Percentiles rank a stretch among this genome's conserved stretches.
phyloP scores from a whole-genome alignment of 192 early-diverging fungal species.

The Backusella macrospora region DNA sequence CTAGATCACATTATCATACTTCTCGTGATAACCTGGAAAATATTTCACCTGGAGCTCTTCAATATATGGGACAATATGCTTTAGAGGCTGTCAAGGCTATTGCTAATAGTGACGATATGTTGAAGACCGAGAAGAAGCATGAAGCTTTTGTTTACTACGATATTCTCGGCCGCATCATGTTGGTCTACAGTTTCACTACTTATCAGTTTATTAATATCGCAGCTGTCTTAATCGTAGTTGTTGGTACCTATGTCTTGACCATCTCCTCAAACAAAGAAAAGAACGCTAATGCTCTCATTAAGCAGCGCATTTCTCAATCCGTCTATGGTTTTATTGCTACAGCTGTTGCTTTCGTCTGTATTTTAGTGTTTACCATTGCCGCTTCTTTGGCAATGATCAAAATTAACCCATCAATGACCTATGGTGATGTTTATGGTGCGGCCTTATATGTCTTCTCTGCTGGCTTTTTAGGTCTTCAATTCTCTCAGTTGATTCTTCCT shows the following conservation, averaged over 20 bases:
- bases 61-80: conserved; percentile 67
- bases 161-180: conserved; percentile 47
- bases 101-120: conserved; percentile 34
- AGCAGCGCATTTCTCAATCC: neutral
- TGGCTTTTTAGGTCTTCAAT: conserved; percentile 1
- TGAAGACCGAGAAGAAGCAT: conserved; percentile 28
- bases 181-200: conserved; percentile 40
- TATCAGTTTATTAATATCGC: conserved; percentile 27
- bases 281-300: neutral
- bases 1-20: conserved; percentile 68
- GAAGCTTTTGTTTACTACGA: conserved; percentile 53
- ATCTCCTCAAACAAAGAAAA: neutral
- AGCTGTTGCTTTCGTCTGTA: neutral
- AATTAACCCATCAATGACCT: conserved; percentile 19
- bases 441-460: neutral
- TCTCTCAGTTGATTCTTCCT: conserved; percentile 14
- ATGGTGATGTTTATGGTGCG: conserved; percentile 24
- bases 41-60: conserved; percentile 54
- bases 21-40: conserved; percentile 55
- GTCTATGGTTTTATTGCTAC: conserved; percentile 12
- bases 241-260: conserved; percentile 14
- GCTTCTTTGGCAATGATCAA: neutral
- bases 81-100: conserved; percentile 53
- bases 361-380: neutral
- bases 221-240: conserved; percentile 26